Percentiles rank a stretch among this genome's conserved stretches.
phyloP scores from a whole-genome alignment of 2,329 filamentous ascomycete genomes.

The Penicillium aurantiogriseum region DNA sequence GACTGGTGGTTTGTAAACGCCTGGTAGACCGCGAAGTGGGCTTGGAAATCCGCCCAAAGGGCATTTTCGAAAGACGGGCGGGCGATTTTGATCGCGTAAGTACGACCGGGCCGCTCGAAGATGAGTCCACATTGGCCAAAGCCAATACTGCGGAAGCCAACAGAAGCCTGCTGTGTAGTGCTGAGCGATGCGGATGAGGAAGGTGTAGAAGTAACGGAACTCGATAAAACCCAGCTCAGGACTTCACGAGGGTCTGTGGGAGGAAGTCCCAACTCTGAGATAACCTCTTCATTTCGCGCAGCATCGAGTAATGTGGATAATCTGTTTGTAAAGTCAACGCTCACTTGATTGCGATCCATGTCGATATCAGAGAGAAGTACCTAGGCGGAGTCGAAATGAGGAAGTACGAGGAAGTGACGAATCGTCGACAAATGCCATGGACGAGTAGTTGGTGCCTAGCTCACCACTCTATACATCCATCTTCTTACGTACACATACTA shows the following conservation, averaged over 20 bases:
- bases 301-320: neutral
- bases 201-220: neutral
- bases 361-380: no score
- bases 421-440: no score
- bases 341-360: no score
- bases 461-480: no score
- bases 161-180: neutral
- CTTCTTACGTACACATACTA: no score
- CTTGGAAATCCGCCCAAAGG: slow-evolving; percentile 11
- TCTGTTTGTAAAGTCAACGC: no score
- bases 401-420: no score
- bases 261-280: neutral
- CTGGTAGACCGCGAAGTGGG: neutral
- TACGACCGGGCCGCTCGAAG: slow-evolving; percentile 4
- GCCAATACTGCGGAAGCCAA: slow-evolving; percentile 4
- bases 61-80: slow-evolving; percentile 9
- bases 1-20: neutral
- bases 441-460: no score
- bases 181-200: neutral
- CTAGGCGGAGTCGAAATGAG: no score
- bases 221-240: neutral
- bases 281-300: neutral
- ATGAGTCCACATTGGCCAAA: slow-evolving; percentile 17
- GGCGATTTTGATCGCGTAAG: slow-evolving; percentile 5
- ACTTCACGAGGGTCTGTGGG: neutral